phyloP scores from a whole-genome alignment of 2,329 filamentous ascomycete genomes.

The Pyricularia pennisetigena region DNA sequence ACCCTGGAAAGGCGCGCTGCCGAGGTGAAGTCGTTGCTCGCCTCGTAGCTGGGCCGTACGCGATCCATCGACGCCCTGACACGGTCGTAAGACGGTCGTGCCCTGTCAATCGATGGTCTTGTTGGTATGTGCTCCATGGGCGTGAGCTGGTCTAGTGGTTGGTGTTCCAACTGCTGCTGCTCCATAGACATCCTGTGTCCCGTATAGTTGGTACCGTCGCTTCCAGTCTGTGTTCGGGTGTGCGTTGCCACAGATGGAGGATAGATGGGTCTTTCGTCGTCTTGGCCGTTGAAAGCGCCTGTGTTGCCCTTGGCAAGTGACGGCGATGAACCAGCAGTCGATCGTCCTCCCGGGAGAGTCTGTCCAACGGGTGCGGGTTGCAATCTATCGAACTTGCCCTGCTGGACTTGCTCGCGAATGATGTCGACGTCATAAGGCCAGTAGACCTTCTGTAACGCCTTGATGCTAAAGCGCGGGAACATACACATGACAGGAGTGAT shows the following conservation, averaged over 20 bases:
- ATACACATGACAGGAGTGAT: slow-evolving; percentile 74
- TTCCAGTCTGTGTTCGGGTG: slow-evolving; percentile 79
- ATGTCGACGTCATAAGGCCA: slow-evolving; percentile 91
- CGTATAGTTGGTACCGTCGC: slow-evolving; percentile 88
- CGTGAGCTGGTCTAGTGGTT: background rate
- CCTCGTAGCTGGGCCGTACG: slow-evolving; percentile 74
- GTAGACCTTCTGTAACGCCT: slow-evolving; percentile 87
- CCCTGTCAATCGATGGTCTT: slow-evolving; percentile 54
- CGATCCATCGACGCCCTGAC: slow-evolving; percentile 82
- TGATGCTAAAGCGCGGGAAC: slow-evolving; percentile 78
- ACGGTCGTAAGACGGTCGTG: slow-evolving; percentile 79
- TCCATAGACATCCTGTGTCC: slow-evolving; percentile 53
- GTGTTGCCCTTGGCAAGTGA: slow-evolving; percentile 45
- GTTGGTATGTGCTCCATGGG: slow-evolving; percentile 15
- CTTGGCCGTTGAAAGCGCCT: slow-evolving; percentile 55
- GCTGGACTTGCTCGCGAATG: slow-evolving; percentile 79
- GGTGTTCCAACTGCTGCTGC: slow-evolving; percentile 11
- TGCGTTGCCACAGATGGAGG: slow-evolving; percentile 82
- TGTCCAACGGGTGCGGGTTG: slow-evolving; percentile 26
- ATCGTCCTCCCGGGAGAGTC: slow-evolving; percentile 23
- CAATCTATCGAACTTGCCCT: slow-evolving; percentile 58
- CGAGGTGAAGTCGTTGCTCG: slow-evolving; percentile 82
- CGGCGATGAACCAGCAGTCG: slow-evolving; percentile 51
- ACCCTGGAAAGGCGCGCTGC: slow-evolving; percentile 76
- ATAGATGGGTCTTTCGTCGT: slow-evolving; percentile 87